Base-by-base conservation (phyloP, 805 yeast genomes). In the Saturnispora diversa region DNA sequence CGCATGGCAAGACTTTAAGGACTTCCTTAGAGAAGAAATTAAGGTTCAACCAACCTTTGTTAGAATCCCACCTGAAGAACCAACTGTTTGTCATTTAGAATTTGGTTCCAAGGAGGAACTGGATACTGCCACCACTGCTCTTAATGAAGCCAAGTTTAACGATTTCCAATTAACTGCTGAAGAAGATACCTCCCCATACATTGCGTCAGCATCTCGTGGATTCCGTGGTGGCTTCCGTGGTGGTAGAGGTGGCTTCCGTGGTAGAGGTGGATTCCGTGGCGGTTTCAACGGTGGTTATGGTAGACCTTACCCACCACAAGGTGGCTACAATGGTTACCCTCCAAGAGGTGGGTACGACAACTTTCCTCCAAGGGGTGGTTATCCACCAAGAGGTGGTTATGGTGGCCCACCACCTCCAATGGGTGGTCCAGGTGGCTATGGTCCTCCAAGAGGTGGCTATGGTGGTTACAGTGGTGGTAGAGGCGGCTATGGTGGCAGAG, bases 1-100 rank as follows among this genome's bases (percentile, higher is more conserved):
- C 43, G 78, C 85, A 38, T 84, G 94, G 94, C 92, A 84, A 70
- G 90, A 82, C 55, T 72, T 84, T 58, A 84, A 87, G 69, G 97
- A 90, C 67, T 77, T 84, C 58, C 87, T 86, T 50, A 74, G 94
- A 59, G 87, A 82, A 46, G 81, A 76, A 63, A 76, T 74, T 42
- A 66, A 72, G 47, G 60, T 71, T 48, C 73, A 76, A 44, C 83
- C 86, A 43, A 74, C 80, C 25, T 82, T 80, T 66, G 61, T 71
- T 54, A 66, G 69, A 68, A 60, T 70, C 62, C 63, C 72, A 56
- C 56, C 69, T 56, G 60, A 61, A 62, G 59, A 65, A 58, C 63
- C 64, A 35, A 53, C 59, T 13, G 54, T 62, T 58, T 76, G 79
- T 51, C 68, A 68, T 43, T 66, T 75, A 50, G 81, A 75, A 62